These are phyloP conservation scores for Yarrowia sp. DNA, from an alignment of 805 yeast genomes.

Conservation along the genomic window DNA sequence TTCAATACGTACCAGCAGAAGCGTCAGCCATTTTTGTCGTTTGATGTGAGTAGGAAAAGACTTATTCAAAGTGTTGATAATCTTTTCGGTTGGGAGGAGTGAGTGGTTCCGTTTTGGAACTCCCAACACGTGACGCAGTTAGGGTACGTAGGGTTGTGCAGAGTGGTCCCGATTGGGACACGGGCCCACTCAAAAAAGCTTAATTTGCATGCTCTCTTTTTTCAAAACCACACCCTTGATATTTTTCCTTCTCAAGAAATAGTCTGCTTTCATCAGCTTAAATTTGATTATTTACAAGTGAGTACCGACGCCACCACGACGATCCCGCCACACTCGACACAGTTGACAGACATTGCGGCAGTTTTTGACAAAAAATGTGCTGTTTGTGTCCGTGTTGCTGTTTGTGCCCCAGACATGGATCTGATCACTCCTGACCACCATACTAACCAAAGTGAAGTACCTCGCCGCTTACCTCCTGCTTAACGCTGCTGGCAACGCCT, in stretches of 20 bases:
- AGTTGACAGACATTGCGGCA: not conserved
- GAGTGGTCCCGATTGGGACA: slow-evolving; percentile 1
- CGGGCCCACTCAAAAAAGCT: not conserved
- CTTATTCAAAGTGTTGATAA: slow-evolving; percentile 2
- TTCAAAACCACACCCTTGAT: slow-evolving; percentile 28
- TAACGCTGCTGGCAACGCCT: slow-evolving; percentile 92
- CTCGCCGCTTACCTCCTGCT: slow-evolving; percentile 99
- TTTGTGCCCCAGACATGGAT: no score
- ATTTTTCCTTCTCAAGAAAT: slow-evolving; percentile 54
- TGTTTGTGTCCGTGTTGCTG: not conserved
- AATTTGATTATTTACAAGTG: slow-evolving; percentile 66
- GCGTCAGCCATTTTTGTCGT: slow-evolving; percentile 27
- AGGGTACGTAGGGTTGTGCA: slow-evolving; percentile 11
- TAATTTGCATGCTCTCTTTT: not conserved
- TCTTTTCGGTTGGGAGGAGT: slow-evolving; percentile 14
- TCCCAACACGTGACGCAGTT: slow-evolving; percentile 25
- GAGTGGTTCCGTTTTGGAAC: slow-evolving; percentile 24
- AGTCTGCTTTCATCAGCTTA: slow-evolving; percentile 74
- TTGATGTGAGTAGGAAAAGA: slow-evolving; percentile 18
- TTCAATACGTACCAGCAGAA: slow-evolving; percentile 19
- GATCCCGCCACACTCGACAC: no score
- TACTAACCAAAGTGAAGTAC: slow-evolving; percentile 72
- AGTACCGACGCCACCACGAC: not conserved
- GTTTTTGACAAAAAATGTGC: no score
- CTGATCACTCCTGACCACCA: no score